Evolutionary conservation across 2,329 filamentous ascomycete genomes (phyloP), one percentile per base, ranked within the genome.

Genomic region (Pezicula carpinea): DNA sequence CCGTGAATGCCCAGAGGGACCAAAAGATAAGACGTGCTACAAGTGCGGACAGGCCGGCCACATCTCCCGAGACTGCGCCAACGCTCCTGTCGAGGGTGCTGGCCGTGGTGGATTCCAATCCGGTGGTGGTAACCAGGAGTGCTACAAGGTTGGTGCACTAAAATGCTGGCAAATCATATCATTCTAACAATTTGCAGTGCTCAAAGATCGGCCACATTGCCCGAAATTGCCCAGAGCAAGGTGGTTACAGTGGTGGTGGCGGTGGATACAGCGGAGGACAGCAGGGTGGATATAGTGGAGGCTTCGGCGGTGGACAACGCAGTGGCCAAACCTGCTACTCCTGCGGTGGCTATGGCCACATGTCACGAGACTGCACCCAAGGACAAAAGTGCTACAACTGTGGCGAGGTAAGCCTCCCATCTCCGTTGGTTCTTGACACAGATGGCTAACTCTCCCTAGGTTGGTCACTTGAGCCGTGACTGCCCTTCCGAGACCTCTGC

Each of bases 311-410:
- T 50, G 73, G 76, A 54, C 26, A 29, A 11, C 73, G 74, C 58
- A 72, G 76, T 53, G 77, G 82, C 64, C 89, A 92, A 77, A 96
- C 90, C 61, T 97, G 93, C 85, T 99, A 96, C 80, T 95, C 90
- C 38, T 97, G 93, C 75, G 93, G 93, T 61, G 93, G 93, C 58
- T 91, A 89, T 67, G 92, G 92, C 64, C 93, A 99, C 77, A 92
- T 96, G 87, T 91, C 88, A 66, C 87, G 80, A 60, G 93, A 97
- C 74, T 99, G 93, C 74, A 95, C 92, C 62, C 95, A 97, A 71
- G 93, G 93, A 64, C 92, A 95, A 79, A 97, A 97, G 80, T 99
- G 93, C 85, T 99, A 97, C 84, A 96, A 96, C 83, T 97, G 93
- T 60, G 81, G 81, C 58, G 90, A 96, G 76, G 87, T 92, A 60